A percentile compares a stretch with the other conserved stretches of the same genome.
These are phyloP conservation scores for Marasmius sp. DNA, from an alignment of 1,284 basidiomycete genomes.

Conservation along the genomic window DNA sequence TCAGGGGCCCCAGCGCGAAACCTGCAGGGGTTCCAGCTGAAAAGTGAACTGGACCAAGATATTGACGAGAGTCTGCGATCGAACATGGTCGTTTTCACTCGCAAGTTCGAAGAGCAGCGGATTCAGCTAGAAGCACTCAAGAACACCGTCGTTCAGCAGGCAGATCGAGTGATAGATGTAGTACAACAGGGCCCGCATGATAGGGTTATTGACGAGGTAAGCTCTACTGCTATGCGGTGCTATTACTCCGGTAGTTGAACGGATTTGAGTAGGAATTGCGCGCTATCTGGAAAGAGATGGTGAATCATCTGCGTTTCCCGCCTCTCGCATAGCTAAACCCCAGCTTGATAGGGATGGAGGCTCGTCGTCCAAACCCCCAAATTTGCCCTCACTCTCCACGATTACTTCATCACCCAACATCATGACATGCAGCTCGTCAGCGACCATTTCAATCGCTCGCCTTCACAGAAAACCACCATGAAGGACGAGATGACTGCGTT, in stretches of 20 bases:
- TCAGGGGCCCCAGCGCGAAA: too few relatives aligned
- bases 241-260: background rate
- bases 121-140: conserved; percentile 13
- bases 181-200: conserved; percentile 19
- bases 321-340: too few relatives aligned
- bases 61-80: conserved; percentile 14
- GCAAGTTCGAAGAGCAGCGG: conserved; percentile 17
- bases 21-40: background rate
- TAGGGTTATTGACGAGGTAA: conserved; percentile 17
- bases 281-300: conserved; percentile 25
- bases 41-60: conserved; percentile 14
- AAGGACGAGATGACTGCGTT: conserved; percentile 2
- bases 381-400: conserved; percentile 10
- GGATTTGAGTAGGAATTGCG: conserved; percentile 17
- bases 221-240: conserved; percentile 8
- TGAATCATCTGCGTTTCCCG: background rate
- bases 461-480: background rate
- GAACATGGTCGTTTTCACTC: conserved; percentile 18
- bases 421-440: conserved; percentile 1
- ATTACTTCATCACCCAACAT: conserved; percentile 8
- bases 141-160: conserved; percentile 5
- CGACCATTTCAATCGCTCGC: background rate
- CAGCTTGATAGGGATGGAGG: conserved; percentile 6
- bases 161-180: conserved; percentile 16
- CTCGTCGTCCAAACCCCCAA: conserved; percentile 6